These are phyloP conservation scores for Actinomortierella wolfii DNA, from an alignment of 371 early-diverging fungal species.

Conservation along the genomic window DNA sequence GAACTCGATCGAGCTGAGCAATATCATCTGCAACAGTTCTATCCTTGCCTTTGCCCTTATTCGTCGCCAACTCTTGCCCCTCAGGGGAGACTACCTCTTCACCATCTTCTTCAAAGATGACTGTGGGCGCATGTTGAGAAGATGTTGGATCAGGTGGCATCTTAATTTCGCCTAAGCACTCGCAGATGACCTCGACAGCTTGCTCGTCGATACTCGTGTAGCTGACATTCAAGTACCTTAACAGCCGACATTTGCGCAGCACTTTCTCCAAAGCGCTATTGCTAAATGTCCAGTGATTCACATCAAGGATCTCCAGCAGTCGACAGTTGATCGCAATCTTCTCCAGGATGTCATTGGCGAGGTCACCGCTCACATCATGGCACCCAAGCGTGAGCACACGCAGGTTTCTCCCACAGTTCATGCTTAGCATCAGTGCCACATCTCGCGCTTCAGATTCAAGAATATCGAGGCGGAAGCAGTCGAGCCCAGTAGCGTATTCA, in stretches of 20 bases:
- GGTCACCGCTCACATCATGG: conserved; percentile 38
- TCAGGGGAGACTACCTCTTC: too few species aligned
- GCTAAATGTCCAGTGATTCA: conserved; percentile 45
- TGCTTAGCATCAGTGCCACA: conserved; percentile 29
- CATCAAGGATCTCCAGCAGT: conserved; percentile 36
- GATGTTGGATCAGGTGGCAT: background rate
- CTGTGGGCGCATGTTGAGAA: too few species aligned
- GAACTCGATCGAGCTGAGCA: too few species aligned
- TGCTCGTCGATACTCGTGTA: conserved; percentile 29
- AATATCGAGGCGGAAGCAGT: conserved; percentile 45
- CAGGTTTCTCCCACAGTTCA: conserved; percentile 21
- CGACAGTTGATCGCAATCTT: conserved; percentile 38
- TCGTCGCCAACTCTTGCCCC: too few species aligned
- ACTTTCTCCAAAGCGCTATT: conserved; percentile 32
- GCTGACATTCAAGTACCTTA: conserved; percentile 38
- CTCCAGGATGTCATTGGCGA: conserved; percentile 37
- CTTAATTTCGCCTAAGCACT: conserved; percentile 30
- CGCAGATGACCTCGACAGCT: conserved; percentile 26
- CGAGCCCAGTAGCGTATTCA: conserved; percentile 27
- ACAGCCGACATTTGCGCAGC: conserved; percentile 32
- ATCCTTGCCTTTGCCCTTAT: too few species aligned
- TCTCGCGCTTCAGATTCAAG: conserved; percentile 42
- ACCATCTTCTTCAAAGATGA: too few species aligned
- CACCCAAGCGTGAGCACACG: conserved; percentile 41
- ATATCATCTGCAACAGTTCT: too few species aligned